These are phyloP conservation scores for Kuraishia cidri DNA, from an alignment of 805 yeast genomes.

Conservation along the genomic window DNA sequence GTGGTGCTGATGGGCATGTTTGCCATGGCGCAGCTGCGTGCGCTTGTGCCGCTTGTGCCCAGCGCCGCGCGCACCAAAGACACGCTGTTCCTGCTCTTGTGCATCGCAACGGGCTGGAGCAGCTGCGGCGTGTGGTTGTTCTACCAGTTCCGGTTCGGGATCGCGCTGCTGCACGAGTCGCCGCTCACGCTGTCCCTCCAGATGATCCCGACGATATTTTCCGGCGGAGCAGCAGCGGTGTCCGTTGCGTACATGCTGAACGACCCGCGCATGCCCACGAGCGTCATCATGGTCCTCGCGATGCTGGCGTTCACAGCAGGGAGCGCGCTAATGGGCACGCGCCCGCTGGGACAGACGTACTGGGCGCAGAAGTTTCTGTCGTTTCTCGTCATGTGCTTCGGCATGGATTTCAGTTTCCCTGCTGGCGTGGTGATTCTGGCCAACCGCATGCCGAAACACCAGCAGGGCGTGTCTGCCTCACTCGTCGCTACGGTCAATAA, in stretches of 20 bases:
- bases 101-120: constrained; percentile 65
- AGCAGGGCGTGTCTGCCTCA: constrained; percentile 77
- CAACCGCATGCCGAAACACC: constrained; percentile 46
- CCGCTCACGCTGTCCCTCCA: no score
- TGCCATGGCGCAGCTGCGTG: constrained; percentile 9
- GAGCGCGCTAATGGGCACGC: constrained; percentile 37
- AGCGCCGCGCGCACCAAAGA: constrained; percentile 31
- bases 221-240: no score
- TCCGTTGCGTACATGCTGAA: no score
- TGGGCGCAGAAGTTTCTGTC: constrained; percentile 51
- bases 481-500: constrained; percentile 62
- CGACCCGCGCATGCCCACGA: no score
- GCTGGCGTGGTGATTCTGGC: constrained; percentile 59
- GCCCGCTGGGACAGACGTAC: constrained; percentile 52
- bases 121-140: constrained; percentile 70
- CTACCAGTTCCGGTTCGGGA: constrained; percentile 44
- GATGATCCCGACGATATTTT: no score
- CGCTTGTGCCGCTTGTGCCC: constrained; percentile 42
- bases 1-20: constrained; percentile 32
- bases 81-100: constrained; percentile 36
- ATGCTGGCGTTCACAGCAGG: constrained; percentile 50
- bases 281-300: constrained; percentile 40
- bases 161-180: no score
- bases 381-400: constrained; percentile 50
- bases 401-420: constrained; percentile 76